Evolutionary conservation across 352 stramenopile genomes (phyloP).

Genomic region (Phytopythium kandeliae): DNA sequence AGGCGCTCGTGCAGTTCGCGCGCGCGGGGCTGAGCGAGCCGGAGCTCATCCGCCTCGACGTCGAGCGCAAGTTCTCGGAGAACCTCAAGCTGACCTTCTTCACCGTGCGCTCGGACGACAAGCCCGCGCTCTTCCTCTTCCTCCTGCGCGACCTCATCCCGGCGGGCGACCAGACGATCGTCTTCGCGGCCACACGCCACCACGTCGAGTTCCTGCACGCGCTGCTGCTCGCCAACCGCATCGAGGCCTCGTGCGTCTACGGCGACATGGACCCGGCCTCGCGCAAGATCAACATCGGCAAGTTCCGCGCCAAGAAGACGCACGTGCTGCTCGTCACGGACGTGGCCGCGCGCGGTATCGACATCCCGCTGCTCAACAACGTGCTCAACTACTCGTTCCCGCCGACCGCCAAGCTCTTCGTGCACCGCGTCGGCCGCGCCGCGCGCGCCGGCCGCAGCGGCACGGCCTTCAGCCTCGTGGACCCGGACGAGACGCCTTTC

Average conservation of each 20-base stretch:
- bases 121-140: conserved; percentile 95
- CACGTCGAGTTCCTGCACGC: conserved; percentile 98
- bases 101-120: conserved; percentile 93
- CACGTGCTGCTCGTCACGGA: conserved; percentile 93
- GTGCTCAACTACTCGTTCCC: conserved; percentile 96
- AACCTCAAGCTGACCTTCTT: conserved; percentile 98
- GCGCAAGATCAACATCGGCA: conserved; percentile 87
- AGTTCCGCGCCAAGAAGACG: conserved; percentile 88
- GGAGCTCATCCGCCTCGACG: conserved; percentile 96
- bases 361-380: conserved; percentile 96
- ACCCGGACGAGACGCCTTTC: conserved; percentile 97
- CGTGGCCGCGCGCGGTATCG: conserved; percentile 92
- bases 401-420: conserved; percentile 91
- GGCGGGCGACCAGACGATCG: conserved; percentile 92
- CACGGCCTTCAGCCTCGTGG: conserved; percentile 95
- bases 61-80: conserved; percentile 97
- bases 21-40: conserved; percentile 96
- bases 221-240: conserved; percentile 79
- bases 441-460: conserved; percentile 93
- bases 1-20: conserved; percentile 97
- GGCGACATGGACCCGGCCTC: conserved; percentile 93
- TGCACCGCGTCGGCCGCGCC: conserved; percentile 95
- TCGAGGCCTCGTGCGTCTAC: conserved; percentile 89
- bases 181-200: conserved; percentile 98
- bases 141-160: conserved; percentile 94